Percentiles rank a stretch among this genome's conserved stretches.
phyloP scores from a whole-genome alignment of 106 monocot genomes.

The Posidonia australis region DNA sequence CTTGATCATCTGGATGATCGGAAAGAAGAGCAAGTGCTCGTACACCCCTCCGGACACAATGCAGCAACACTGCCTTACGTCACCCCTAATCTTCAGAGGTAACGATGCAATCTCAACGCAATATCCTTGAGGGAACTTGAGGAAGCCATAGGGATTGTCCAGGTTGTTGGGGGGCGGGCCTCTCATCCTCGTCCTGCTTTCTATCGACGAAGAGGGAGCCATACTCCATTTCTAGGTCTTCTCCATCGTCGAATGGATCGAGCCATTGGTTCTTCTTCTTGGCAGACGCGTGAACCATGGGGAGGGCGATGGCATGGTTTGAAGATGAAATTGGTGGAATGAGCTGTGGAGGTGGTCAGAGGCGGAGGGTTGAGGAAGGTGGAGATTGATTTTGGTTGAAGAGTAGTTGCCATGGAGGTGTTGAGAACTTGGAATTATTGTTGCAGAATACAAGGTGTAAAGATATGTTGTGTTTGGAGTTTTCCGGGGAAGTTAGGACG shows the following conservation, averaged over 20 bases:
- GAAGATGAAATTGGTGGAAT: not conserved
- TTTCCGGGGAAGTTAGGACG: conserved; percentile 7
- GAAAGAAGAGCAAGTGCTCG: conserved; percentile 77
- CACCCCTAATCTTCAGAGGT: conserved; percentile 60
- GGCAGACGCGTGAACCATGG: conserved; percentile 10
- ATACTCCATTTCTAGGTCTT: conserved; percentile 57
- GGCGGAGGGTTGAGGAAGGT: not conserved
- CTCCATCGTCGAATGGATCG: conserved; percentile 80
- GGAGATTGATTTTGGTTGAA: conserved; percentile 7
- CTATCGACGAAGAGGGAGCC: conserved; percentile 49
- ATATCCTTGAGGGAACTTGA: conserved; percentile 73
- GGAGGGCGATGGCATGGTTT: not conserved
- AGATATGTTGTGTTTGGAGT: not conserved
- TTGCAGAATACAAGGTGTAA: not conserved
- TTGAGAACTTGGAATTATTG: not conserved
- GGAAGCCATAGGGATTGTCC: conserved; percentile 69
- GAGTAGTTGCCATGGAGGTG: conserved; percentile 9
- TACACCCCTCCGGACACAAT: conserved; percentile 77
- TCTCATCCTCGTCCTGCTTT: conserved; percentile 82
- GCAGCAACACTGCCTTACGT: conserved; percentile 75
- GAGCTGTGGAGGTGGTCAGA: not conserved
- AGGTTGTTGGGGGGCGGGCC: conserved; percentile 69
- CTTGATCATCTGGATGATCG: conserved; percentile 63
- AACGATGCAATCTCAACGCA: conserved; percentile 58
- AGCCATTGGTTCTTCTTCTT: conserved; percentile 94